Base-by-base conservation (phyloP, 2,329 filamentous ascomycete species). In the Phaeoacremonium minimum region DNA sequence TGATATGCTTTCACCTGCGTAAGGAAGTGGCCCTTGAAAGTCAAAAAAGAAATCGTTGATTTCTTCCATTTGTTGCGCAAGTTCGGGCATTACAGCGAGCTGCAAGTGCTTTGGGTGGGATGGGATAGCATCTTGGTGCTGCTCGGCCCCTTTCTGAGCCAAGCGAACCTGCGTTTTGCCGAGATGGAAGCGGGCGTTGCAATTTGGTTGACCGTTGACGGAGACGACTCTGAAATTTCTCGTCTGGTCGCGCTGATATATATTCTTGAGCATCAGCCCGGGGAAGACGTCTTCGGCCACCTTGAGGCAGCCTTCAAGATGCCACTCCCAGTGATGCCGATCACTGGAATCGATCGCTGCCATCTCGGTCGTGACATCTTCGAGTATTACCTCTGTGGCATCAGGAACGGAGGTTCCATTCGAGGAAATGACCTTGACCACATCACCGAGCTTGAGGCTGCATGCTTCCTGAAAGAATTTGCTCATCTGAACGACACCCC, bases 401-500 rank as follows among this genome's bases (percentile, higher is more conserved):
- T 75, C 71, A 1, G 70, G 65, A 9, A 83, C 58, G 3, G 63
- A 48, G 3, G 60, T 63, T 7, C 69, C 69, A 8, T 73, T 69
- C 3, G 71, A 66, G 16, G 90, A 73, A 7, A 72, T 69, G 32
- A 94, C 67, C 20, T 60, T 61, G 20, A 75, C 64, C 34, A 79
- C 74, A 33, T 89, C 85, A 13, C 80, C 80, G 4, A 93, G 67
- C 42, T 83, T 83, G 48, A 95, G 75, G 1, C 77, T 78, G 46
- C 85, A 85, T 6, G 78, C 74, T 22, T 85, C 82, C 44, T 86
- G 83, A 36, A 94, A 77, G 6, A 78, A 70, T 44, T 86, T 82
- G 15, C 86, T 82, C 66, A 87, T 77, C 67, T 90, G 73, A 33
- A 85, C 67, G 38, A 87, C 71, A 44, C 82, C 75, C 46, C 77